phyloP scores from a whole-genome alignment of 2,329 filamentous ascomycete genomes.

The Beauveria sp. region DNA sequence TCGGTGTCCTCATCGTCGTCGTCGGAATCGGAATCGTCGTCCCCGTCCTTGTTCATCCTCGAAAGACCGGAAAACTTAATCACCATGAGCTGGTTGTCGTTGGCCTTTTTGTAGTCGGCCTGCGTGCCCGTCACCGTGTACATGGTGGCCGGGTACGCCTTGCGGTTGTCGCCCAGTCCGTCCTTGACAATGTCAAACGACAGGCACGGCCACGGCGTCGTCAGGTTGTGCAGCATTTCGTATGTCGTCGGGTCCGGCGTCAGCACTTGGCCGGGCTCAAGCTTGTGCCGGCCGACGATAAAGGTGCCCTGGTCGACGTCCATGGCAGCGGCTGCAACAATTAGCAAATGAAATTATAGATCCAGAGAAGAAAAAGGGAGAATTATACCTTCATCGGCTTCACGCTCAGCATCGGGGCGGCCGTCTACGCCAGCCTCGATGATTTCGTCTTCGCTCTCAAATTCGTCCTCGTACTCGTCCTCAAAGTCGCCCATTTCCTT shows the following conservation, averaged over 20 bases:
- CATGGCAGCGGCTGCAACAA: constrained; percentile 50
- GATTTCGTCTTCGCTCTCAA: constrained; percentile 83
- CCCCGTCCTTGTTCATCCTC: constrained; percentile 67
- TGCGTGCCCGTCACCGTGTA: constrained; percentile 94
- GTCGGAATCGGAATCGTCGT: constrained; percentile 53
- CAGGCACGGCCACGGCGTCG: constrained; percentile 91
- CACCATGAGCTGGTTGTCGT: constrained; percentile 90
- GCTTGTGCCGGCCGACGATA: constrained; percentile 87
- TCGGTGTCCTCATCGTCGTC: constrained; percentile 73
- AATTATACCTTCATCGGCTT: constrained; percentile 69
- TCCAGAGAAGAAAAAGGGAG: constrained; percentile 17
- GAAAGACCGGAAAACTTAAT: constrained; percentile 93
- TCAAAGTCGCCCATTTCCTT: constrained; percentile 76
- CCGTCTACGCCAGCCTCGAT: constrained; percentile 92
- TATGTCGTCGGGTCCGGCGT: constrained; percentile 91
- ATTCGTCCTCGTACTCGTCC: constrained; percentile 90
- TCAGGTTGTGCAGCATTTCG: constrained; percentile 92
- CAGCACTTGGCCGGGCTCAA: constrained; percentile 84
- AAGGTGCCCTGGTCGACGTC: constrained; percentile 91
- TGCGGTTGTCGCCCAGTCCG: constrained; percentile 77
- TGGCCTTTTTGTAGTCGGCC: constrained; percentile 64
- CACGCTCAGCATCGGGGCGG: constrained; percentile 81
- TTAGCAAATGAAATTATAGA: constrained; percentile 20
- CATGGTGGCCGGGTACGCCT: constrained; percentile 88
- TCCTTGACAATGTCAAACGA: constrained; percentile 92